A percentile compares a stretch with the other conserved stretches of the same genome.
These are phyloP conservation scores for Nakazawaea populi DNA, from an alignment of 805 yeast species.

Conservation along the genomic window DNA sequence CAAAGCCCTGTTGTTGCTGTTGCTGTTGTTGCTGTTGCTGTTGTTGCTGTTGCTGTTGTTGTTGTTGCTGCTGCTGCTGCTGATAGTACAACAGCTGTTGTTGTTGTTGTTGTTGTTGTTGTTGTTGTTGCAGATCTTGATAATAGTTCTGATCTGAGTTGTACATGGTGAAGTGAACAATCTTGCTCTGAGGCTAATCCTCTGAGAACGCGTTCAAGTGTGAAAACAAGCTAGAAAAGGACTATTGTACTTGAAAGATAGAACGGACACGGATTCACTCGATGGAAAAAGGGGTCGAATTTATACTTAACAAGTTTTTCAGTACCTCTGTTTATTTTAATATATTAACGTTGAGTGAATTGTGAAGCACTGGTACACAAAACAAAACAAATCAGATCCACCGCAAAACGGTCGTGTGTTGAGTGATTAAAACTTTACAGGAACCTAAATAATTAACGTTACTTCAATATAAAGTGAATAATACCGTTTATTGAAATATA, in stretches of 20 bases:
- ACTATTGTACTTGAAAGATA: no score
- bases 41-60: conserved; percentile 25
- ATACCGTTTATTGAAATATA: neutral
- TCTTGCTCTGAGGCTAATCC: neutral
- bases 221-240: neutral
- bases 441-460: neutral
- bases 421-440: neutral
- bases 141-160: conserved; percentile 14
- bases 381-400: neutral
- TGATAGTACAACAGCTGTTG: conserved; percentile 13
- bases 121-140: conserved; percentile 18
- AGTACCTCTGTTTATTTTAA: no score
- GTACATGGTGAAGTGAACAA: conserved; percentile 1
- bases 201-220: neutral
- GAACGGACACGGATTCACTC: neutral
- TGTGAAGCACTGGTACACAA: neutral
- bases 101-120: conserved; percentile 24
- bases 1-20: conserved; percentile 20
- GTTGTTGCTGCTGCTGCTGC: conserved; percentile 25
- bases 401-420: no score
- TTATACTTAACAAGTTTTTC: no score
- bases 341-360: no score
- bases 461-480: neutral
- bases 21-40: conserved; percentile 19
- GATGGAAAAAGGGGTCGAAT: no score